Evolutionary conservation across 2,329 filamentous ascomycete species (phyloP).

Genomic region (Epichloe bromicola): DNA sequence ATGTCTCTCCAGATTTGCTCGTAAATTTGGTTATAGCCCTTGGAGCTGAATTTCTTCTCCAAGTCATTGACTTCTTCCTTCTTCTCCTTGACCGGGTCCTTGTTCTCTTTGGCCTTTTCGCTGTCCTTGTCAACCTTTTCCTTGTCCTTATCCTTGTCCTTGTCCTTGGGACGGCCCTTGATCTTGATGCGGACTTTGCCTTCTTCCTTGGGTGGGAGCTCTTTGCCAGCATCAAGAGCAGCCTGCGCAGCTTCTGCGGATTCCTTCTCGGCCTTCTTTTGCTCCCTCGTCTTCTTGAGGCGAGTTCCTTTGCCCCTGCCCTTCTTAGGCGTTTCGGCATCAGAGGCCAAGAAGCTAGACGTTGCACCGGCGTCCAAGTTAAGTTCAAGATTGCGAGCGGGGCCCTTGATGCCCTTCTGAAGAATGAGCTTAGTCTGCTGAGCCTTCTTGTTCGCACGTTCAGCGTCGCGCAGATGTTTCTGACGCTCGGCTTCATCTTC

Average conservation of each 20-base stretch:
- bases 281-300: slow-evolving; percentile 82
- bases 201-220: slow-evolving; percentile 46
- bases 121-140: slow-evolving; percentile 31
- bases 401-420: slow-evolving; percentile 75
- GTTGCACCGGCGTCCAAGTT: slow-evolving; percentile 78
- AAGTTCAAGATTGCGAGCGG: slow-evolving; percentile 55
- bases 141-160: slow-evolving; percentile 25
- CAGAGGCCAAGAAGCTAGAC: slow-evolving; percentile 67
- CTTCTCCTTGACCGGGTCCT: slow-evolving; percentile 38
- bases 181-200: slow-evolving; percentile 52
- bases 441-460: slow-evolving; percentile 84
- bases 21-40: slow-evolving; percentile 93
- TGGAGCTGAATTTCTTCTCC: slow-evolving; percentile 63
- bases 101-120: slow-evolving; percentile 26
- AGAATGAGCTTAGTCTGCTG: slow-evolving; percentile 79
- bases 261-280: slow-evolving; percentile 69
- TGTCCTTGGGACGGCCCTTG: slow-evolving; percentile 36
- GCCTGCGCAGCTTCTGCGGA: slow-evolving; percentile 81
- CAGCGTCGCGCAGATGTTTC: slow-evolving; percentile 72
- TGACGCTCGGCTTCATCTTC: slow-evolving; percentile 72
- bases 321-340: slow-evolving; percentile 40
- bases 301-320: slow-evolving; percentile 50
- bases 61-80: slow-evolving; percentile 38
- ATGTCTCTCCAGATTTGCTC: slow-evolving; percentile 96
- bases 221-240: slow-evolving; percentile 66